Percentiles rank a stretch among this genome's conserved stretches.
Conservation (phyloP, 768 basidiomycete species). For the Chalciporus pseudorubinellus region DNA sequence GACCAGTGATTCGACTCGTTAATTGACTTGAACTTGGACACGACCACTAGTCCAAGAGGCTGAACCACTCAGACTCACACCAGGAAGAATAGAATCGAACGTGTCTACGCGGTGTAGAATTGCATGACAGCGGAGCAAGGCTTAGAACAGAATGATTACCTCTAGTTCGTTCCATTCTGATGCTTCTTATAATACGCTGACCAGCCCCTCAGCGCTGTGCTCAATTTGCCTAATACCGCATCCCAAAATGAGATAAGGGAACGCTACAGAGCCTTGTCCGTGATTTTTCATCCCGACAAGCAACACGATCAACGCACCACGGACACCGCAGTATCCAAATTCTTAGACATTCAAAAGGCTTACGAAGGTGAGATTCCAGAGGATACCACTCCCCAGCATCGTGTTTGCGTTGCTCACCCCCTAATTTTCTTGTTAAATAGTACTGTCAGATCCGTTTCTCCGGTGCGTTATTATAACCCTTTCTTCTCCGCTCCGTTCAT, state of each 20-base stretch:
- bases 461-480: constrained; percentile 42
- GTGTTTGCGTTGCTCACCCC: neutral
- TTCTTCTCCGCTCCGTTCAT: constrained; percentile 5
- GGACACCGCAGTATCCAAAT: constrained; percentile 60
- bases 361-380: constrained; percentile 60
- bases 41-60: too few relatives aligned
- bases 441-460: constrained; percentile 70
- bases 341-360: constrained; percentile 77
- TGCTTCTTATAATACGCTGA: neutral
- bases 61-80: too few relatives aligned
- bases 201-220: constrained; percentile 43
- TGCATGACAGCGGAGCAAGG: constrained; percentile 7
- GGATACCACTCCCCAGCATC: neutral
- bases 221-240: constrained; percentile 67
- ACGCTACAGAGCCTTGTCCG: constrained; percentile 65
- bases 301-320: constrained; percentile 58
- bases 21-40: too few relatives aligned
- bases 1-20: too few relatives aligned
- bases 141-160: constrained; percentile 20
- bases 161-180: constrained; percentile 25
- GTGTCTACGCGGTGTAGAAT: neutral
- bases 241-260: constrained; percentile 71
- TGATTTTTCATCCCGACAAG: constrained; percentile 85
- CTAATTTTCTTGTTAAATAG: constrained; percentile 32
- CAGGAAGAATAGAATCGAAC: neutral